Evolutionary conservation across 2,329 filamentous ascomycete genomes (phyloP).

Genomic region (Lasiodiplodia citricola): DNA sequence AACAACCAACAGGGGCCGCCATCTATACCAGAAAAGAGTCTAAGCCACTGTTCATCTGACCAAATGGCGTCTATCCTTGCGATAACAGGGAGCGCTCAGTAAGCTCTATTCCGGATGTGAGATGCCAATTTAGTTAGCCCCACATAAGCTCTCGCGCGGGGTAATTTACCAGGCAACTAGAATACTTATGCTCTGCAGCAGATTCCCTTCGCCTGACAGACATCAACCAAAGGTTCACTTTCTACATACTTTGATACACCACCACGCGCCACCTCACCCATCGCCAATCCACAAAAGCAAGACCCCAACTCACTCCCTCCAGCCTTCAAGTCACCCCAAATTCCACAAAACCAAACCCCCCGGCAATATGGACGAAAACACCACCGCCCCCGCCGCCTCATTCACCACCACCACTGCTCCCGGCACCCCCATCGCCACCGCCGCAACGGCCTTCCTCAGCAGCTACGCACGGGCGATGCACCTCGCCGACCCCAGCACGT

Average conservation of each 20-base stretch:
- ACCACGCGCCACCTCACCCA: not conserved
- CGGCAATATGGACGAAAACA: not conserved
- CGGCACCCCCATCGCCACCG: not conserved
- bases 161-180: not conserved
- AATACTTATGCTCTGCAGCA: not conserved
- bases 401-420: not conserved
- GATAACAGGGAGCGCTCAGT: not conserved
- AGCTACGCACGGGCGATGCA: slow-evolving; percentile 6
- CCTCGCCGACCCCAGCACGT: not conserved
- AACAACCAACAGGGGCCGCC: not conserved
- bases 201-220: not conserved
- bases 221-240: not conserved
- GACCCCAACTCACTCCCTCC: not conserved
- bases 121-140: not conserved
- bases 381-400: not conserved
- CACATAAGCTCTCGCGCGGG: not conserved
- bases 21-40: not conserved
- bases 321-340: not conserved
- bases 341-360: not conserved
- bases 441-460: not conserved
- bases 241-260: not conserved
- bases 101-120: slow-evolving; percentile 1
- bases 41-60: not conserved
- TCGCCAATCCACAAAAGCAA: not conserved
- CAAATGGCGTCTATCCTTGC: not conserved